Conservation (phyloP, 129 eudicot species). For the Lactuca sativa region DNA sequence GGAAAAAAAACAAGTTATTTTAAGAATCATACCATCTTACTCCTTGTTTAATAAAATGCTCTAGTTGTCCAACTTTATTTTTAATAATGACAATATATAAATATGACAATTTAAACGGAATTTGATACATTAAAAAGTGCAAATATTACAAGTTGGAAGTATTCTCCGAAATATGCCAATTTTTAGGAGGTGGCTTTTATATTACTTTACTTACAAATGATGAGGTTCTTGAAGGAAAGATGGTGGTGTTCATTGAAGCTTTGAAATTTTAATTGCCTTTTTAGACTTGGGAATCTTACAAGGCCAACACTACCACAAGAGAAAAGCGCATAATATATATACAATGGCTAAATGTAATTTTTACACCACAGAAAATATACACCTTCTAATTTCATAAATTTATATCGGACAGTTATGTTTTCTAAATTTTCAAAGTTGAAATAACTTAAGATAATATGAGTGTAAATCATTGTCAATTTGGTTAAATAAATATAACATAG, state of each 20-base stretch:
- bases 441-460: too few relatives aligned
- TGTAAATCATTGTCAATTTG: too few relatives aligned
- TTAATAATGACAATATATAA: neutral
- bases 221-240: constrained; percentile 15
- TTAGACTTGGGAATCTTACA: constrained; percentile 19
- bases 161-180: constrained; percentile 38
- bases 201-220: constrained; percentile 26
- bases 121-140: constrained; percentile 24
- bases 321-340: neutral
- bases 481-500: too few relatives aligned
- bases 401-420: too few relatives aligned
- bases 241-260: constrained; percentile 26
- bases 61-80: neutral
- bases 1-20: neutral
- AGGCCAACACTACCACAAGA: constrained; percentile 14
- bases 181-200: constrained; percentile 32
- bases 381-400: too few relatives aligned
- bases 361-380: too few relatives aligned
- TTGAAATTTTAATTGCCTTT: constrained; percentile 14
- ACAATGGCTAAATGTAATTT: too few relatives aligned
- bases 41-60: neutral
- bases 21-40: neutral
- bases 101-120: constrained; percentile 2
- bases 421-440: too few relatives aligned
- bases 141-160: constrained; percentile 27